Percentiles rank a stretch among this genome's conserved stretches.
phyloP scores from a whole-genome alignment of 331 rosid genomes.

The Spiraea crenata region DNA sequence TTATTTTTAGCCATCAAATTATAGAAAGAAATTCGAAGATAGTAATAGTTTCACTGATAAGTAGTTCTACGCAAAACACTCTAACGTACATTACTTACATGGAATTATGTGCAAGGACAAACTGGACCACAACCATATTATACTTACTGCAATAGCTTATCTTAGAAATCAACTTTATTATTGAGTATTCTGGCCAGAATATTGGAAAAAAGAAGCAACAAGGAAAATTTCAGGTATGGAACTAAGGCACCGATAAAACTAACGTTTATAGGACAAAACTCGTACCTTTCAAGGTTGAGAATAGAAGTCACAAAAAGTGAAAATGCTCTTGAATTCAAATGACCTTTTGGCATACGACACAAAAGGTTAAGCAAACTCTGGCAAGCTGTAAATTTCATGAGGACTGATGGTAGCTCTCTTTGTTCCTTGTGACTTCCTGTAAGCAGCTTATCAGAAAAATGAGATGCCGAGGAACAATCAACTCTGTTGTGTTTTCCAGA shows the following conservation, averaged over 20 bases:
- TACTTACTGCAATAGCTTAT: not conserved
- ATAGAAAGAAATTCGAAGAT: not conserved
- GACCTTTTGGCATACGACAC: conserved; percentile 50
- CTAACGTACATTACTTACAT: not conserved
- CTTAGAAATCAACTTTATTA: not conserved
- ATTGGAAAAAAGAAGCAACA: not conserved
- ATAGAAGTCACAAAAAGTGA: conserved; percentile 45
- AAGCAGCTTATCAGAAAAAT: conserved; percentile 33
- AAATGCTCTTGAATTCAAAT: conserved; percentile 47
- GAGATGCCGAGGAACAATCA: conserved; percentile 33
- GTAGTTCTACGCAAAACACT: not conserved
- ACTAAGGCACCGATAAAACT: conserved; percentile 1
- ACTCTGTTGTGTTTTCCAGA: conserved; percentile 21
- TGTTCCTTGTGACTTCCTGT: conserved; percentile 32
- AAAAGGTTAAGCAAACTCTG: conserved; percentile 62
- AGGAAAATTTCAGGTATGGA: conserved; percentile 7
- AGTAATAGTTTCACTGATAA: not conserved
- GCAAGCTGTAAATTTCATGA: conserved; percentile 48
- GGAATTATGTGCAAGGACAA: not conserved
- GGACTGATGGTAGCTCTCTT: conserved; percentile 23
- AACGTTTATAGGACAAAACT: conserved; percentile 18
- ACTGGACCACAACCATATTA: not conserved
- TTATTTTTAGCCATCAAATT: conserved; percentile 3
- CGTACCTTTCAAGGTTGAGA: conserved; percentile 88
- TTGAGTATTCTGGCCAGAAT: not conserved